phyloP scores from a whole-genome alignment of 2,329 filamentous ascomycete genomes.

The Calycina herbarum region DNA sequence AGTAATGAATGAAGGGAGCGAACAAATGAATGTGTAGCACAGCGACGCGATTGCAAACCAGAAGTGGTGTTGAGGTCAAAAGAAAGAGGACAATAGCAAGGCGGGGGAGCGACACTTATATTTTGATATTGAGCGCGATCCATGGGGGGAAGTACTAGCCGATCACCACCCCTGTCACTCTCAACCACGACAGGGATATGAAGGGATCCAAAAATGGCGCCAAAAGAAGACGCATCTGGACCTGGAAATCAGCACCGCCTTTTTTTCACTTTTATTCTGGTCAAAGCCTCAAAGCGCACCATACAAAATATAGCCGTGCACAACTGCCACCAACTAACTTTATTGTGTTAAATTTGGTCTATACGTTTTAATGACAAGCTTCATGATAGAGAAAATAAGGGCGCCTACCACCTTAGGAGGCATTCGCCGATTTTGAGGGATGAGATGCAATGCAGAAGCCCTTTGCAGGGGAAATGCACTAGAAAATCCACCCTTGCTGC shows the following conservation, averaged over 20 bases:
- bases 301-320: no score
- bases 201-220: neutral
- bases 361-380: no score
- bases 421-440: neutral
- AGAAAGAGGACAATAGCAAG: conserved; percentile 7
- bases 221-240: neutral
- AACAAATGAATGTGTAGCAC: conserved; percentile 29
- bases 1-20: conserved; percentile 24
- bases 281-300: no score
- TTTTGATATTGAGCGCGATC: neutral
- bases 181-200: neutral
- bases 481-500: neutral
- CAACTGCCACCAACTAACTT: no score
- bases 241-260: no score
- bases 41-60: conserved; percentile 15
- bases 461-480: conserved; percentile 1
- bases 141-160: neutral
- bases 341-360: no score
- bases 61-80: conserved; percentile 17
- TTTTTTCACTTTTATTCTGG: no score
- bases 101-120: conserved; percentile 7
- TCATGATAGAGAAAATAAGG: no score
- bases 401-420: no score
- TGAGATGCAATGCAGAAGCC: neutral
- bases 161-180: neutral